Evolutionary conservation across 1,284 basidiomycete species (phyloP), one percentile per base, ranked within the genome.

Genomic region (Flammula alnicola): DNA sequence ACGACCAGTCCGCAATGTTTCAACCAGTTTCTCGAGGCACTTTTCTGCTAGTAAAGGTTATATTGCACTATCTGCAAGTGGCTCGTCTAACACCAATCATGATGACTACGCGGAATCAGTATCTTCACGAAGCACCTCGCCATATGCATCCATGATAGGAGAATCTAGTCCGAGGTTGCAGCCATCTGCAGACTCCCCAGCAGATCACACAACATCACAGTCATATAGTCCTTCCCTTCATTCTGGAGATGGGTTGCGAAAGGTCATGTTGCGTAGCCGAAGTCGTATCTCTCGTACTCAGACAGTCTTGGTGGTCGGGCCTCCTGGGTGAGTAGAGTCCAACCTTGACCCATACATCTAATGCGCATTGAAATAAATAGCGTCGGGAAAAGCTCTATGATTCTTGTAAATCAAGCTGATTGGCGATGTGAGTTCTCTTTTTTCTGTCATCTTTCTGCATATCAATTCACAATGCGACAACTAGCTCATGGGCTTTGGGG

Each of bases 401-500:
- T 88, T 47, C 68, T 86, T 23, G 79, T 77, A 5, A 79, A 86
- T 55, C 85, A 88, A 62, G 82, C 84, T 4, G 82, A 80, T 63
- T 88, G 85, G 85, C 68, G 84, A 69, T 75, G 83, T 84, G 60
- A 59, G 77, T 63, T 10, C 32, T 17, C n/a, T 27, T 11, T 6
- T 35, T 20, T 31, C 49, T 45, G n/a, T 46, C 10, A 35, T 47
- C 48, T 4, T n/a, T n/a, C n/a, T n/a, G n/a, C n/a, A 30, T 35
- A 6, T 38, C 12, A 25, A 14, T 14, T 36, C 20, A n/a, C 44
- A 20, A 41, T 31, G 41, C 55, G 14, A 47, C 48, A 16, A 41
- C 31, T 47, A 86, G 84, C 81, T 12, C 83, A 86, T 55, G 86
- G 86, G 3, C 72, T 87, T 10, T 88, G 84, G 83, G 86, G 84